These are phyloP conservation scores for Scheffersomyces ergatensis DNA, from an alignment of 805 yeast species.

Conservation along the genomic window DNA sequence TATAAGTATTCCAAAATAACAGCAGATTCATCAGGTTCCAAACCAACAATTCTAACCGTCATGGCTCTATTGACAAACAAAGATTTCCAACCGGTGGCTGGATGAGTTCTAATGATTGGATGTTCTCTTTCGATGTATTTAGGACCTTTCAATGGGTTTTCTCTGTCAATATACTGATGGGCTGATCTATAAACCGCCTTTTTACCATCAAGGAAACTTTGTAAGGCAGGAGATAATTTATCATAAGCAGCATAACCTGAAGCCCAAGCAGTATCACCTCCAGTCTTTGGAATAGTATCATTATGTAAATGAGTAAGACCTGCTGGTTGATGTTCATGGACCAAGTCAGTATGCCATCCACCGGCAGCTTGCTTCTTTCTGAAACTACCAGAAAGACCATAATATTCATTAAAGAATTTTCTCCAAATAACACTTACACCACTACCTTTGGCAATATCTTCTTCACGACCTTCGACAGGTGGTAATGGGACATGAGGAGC, in stretches of 20 bases:
- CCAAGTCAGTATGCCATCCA: constrained; percentile 36
- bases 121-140: constrained; percentile 53
- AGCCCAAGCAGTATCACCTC: constrained; percentile 59
- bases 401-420: constrained; percentile 23
- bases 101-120: constrained; percentile 62
- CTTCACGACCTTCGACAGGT: background rate
- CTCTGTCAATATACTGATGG: constrained; percentile 41
- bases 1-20: constrained; percentile 46
- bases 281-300: constrained; percentile 42
- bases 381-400: constrained; percentile 26
- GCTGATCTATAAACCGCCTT: constrained; percentile 43
- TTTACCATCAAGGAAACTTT: constrained; percentile 52
- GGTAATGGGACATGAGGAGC: constrained; percentile 14
- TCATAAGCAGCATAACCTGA: constrained; percentile 61
- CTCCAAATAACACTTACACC: constrained; percentile 45
- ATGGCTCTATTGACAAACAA: constrained; percentile 51
- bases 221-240: constrained; percentile 50
- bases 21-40: constrained; percentile 49
- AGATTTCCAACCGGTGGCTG: constrained; percentile 63
- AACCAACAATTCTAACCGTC: constrained; percentile 52
- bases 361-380: constrained; percentile 17
- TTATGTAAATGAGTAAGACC: constrained; percentile 37
- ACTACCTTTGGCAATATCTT: constrained; percentile 1
- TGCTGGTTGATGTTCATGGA: constrained; percentile 34
- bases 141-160: constrained; percentile 46